Evolutionary conservation across 169 alveolate species (phyloP).

Genomic region (Plasmodium chabaudi): DNA sequence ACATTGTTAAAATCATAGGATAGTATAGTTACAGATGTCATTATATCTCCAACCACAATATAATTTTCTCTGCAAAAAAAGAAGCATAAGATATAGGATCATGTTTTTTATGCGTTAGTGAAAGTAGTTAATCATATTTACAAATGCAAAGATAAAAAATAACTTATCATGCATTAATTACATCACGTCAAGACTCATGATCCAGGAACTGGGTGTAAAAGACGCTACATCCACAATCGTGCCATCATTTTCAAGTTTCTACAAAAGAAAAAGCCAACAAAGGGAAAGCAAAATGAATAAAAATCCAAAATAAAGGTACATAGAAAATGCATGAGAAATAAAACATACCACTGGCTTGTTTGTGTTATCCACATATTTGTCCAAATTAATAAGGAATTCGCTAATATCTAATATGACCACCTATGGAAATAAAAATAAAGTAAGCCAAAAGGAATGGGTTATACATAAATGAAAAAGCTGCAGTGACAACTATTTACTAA

Average conservation of each 20-base stretch:
- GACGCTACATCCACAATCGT: conserved; percentile 54
- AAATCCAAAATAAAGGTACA: background rate
- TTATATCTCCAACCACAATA: conserved; percentile 66
- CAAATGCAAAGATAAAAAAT: no score
- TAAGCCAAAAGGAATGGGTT: background rate
- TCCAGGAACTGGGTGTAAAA: conserved; percentile 75
- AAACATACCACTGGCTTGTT: background rate
- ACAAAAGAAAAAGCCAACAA: background rate
- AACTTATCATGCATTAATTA: background rate
- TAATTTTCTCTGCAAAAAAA: conserved; percentile 40
- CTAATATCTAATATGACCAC: conserved; percentile 48
- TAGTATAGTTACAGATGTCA: conserved; percentile 73
- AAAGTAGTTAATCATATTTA: no score
- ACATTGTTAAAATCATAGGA: conserved; percentile 58
- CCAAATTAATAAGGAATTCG: conserved; percentile 26
- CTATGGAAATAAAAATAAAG: conserved; percentile 3
- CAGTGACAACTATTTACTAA: no score
- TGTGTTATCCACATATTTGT: conserved; percentile 11
- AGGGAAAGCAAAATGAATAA: background rate
- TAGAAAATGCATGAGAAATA: background rate
- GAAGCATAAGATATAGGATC: no score
- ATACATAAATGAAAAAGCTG: no score
- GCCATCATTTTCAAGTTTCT: conserved; percentile 29
- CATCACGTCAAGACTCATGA: conserved; percentile 71
- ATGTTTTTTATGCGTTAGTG: no score